These are phyloP conservation scores for Hippophae rhamnoides DNA, from an alignment of 306 rosid genomes.

Conservation along the genomic window DNA sequence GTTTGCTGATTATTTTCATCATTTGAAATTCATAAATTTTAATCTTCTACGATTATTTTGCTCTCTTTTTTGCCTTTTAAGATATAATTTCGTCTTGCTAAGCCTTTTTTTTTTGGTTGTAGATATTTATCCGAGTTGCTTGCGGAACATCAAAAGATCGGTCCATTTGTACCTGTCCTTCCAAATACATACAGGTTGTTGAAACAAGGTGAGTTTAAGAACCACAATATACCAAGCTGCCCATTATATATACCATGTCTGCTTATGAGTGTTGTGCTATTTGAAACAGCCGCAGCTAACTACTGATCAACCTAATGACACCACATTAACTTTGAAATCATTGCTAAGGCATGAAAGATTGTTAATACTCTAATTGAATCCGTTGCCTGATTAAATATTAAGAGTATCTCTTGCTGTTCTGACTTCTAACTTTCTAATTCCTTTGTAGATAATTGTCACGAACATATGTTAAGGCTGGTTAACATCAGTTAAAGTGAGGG, in stretches of 20 bases:
- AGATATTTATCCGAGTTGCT: constrained; percentile 73
- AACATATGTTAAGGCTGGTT: no score
- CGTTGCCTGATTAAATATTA: no score
- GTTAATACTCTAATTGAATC: no score
- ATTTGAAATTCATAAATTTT: neutral
- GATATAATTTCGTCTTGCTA: neutral
- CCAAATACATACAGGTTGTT: constrained; percentile 58
- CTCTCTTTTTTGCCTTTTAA: no score
- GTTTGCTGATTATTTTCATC: neutral
- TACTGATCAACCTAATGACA: no score
- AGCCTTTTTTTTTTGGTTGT: constrained; percentile 1
- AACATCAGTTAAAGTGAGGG: no score
- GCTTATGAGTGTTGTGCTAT: neutral
- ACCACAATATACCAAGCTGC: neutral
- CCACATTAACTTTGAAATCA: no score
- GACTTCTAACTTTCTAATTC: no score
- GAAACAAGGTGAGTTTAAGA: constrained; percentile 70
- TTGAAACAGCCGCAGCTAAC: no score
- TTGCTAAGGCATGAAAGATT: no score
- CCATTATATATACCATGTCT: constrained; percentile 4
- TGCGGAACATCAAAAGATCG: constrained; percentile 69
- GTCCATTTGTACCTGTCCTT: constrained; percentile 71
- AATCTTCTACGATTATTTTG: neutral
- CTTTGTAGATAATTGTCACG: no score
- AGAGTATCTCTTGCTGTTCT: no score